A percentile compares a stretch with the other conserved stretches of the same genome.
Evolutionary conservation across 2,329 filamentous ascomycete species (phyloP).

Genomic region (Fusarium virguliforme): DNA sequence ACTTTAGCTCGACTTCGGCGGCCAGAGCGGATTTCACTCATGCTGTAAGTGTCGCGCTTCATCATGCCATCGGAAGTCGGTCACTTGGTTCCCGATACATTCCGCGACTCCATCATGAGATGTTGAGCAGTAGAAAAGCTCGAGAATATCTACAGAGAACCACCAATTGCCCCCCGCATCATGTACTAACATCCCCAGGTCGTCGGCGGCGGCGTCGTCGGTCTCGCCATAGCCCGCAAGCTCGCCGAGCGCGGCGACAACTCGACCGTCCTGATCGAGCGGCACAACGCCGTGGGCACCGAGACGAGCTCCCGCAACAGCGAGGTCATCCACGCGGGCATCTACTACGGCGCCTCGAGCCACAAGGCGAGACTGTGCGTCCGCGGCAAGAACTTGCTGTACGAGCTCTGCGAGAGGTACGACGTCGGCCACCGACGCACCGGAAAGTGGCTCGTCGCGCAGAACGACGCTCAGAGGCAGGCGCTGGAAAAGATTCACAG

Average conservation of each 20-base stretch:
- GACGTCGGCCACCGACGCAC: conserved; percentile 80
- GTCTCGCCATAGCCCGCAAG: conserved; percentile 83
- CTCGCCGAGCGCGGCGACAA: conserved; percentile 75
- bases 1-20: conserved; percentile 58
- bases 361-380: conserved; percentile 91
- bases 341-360: conserved; percentile 85
- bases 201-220: conserved; percentile 78
- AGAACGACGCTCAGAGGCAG: conserved; percentile 79
- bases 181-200: conserved; percentile 58
- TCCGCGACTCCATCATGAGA: conserved; percentile 24
- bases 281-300: conserved; percentile 81
- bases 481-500: conserved; percentile 69
- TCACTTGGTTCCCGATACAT: conserved; percentile 20
- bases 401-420: conserved; percentile 79
- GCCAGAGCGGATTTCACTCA: conserved; percentile 63
- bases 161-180: background rate
- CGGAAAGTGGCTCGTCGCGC: conserved; percentile 96
- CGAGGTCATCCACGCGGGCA: conserved; percentile 95
- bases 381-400: conserved; percentile 81
- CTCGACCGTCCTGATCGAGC: conserved; percentile 85
- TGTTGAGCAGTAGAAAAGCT: conserved; percentile 6
- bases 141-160: background rate
- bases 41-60: conserved; percentile 55
- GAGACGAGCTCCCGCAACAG: conserved; percentile 94
- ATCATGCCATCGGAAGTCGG: conserved; percentile 31